Base-by-base conservation (phyloP, 495 filamentous ascomycete genomes). In the Aspergillus homomorphus region DNA sequence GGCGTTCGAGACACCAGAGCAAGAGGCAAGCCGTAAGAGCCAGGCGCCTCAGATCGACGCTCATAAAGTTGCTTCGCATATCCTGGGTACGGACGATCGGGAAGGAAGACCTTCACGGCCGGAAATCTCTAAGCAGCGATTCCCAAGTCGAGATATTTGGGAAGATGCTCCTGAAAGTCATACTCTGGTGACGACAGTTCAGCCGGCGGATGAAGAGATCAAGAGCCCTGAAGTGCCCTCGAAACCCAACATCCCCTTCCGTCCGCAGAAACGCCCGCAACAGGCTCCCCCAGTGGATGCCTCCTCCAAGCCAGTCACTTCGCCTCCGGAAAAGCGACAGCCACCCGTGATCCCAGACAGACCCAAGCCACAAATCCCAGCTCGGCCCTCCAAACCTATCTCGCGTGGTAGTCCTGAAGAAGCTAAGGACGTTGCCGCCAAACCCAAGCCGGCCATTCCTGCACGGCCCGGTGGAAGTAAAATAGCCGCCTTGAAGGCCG, bases 61-160 rank as follows among this genome's bases (percentile, higher is more conserved):
- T 24, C 75, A 79, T 53, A 66, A 77, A 42, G 68, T 82, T 33
- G 73, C 79, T 4, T 65, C 71, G 43, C 72, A 77, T 33, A 74
- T 77, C 14, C 57, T 75, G 8, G 66, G 69, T 42, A 68, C 70
- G 1, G 70, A 70, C 23, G 66, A 64, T 4, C 57, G 63, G 28
- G 66, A 62, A 6, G 68, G 83, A 66, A 66, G 82, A 76, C 63
- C 71, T 58, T 52, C 69, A 3, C 78, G 83, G 8, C 79, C 85
- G 3, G 77, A 79, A 22, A 30, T 63, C 19, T 65, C 84, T 64
- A 81, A 84, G 55, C 88, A 89, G 33, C 83, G 92, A 7, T 99
- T 99, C 69, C 94, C 94, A 5, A 96, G 92, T 68, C 85, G 84
- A 38, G 94, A 99, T 73, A 88, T 98, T 45, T 99, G 94, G 94